Evolutionary conservation across 257 asterid genomes (phyloP), one percentile per base, ranked within the genome.

Genomic region (Solanum commersonii): DNA sequence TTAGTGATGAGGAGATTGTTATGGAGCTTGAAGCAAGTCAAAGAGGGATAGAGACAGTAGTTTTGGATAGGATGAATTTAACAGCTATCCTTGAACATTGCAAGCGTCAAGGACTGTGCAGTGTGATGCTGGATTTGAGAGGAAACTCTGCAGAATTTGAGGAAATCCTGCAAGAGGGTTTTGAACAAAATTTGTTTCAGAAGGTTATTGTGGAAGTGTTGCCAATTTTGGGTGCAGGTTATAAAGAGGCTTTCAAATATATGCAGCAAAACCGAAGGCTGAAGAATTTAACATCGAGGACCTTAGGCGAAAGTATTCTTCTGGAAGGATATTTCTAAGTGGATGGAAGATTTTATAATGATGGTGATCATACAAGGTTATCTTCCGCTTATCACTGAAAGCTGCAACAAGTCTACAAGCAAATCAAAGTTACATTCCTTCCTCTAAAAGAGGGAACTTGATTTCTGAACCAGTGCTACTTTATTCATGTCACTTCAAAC

Each of bases 281-380:
- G 89, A 94, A 92, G 93, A 93, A 86, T 65, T 85, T 97, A 91
- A 91, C 93, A 22, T 89, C 98, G 70, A 89, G 56, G 60, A 88
- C 87, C 49, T 88, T 91, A n/a, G 95, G 96, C 40, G 90, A 90
- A 15, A 91, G 94, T 85, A 91, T 95, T 84, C 42, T 97, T 85
- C 89, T 96, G 68, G 98, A 96, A 90, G 99, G 98, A 40, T 97
- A 97, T 89, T 91, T 97, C 77, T 92, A 89, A 92, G 90, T 73
- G 35, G 46, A 73, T 86, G 67, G 27, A 85, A 9, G 29, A 40
- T 85, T 40, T 44, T 68, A 31, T 18, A 31, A 29, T 31, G 3
- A 49, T 31, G 20, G 9, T 82, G 70, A 49, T 49, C 70, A 18
- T 18, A 46, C 85, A 82, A 82, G 20, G 29, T 15, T 5, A 82